Evolutionary conservation across 2,329 filamentous ascomycete genomes (phyloP).

Genomic region (Calycina marina): DNA sequence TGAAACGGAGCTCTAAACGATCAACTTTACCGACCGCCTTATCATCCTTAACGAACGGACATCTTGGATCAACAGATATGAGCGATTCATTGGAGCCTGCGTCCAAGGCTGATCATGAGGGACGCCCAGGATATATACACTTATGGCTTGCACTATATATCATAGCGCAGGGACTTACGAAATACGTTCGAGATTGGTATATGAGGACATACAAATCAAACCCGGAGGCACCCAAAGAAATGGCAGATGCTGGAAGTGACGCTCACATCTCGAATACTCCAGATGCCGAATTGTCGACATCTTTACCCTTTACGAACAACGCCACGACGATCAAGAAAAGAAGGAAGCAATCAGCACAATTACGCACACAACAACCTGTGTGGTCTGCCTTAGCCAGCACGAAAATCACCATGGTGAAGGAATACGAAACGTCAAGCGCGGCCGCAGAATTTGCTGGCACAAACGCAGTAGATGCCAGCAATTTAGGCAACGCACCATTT

Average conservation of each 20-base stretch:
- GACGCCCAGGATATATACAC: constrained; percentile 40
- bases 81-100: constrained; percentile 32
- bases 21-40: constrained; percentile 17
- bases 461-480: constrained; percentile 62
- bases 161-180: constrained; percentile 56
- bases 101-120: constrained; percentile 34
- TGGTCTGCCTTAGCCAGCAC: constrained; percentile 93
- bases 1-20: constrained; percentile 16
- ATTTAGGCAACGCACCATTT: constrained; percentile 62
- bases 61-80: constrained; percentile 20
- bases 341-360: constrained; percentile 80
- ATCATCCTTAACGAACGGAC: constrained; percentile 12
- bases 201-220: constrained; percentile 45
- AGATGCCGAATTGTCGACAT: constrained; percentile 15
- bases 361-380: constrained; percentile 77
- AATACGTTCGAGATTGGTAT: constrained; percentile 57
- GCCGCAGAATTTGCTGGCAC: constrained; percentile 59
- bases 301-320: constrained; percentile 13
- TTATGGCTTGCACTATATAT: constrained; percentile 57
- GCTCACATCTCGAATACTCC: constrained; percentile 10
- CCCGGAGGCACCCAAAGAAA: constrained; percentile 44
- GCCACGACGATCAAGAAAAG: constrained; percentile 60
- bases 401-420: constrained; percentile 91
- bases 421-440: constrained; percentile 69
- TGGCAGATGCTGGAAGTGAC: constrained; percentile 36